phyloP scores from a whole-genome alignment of 1,284 basidiomycete species.

The Spongispora temasekensis region DNA sequence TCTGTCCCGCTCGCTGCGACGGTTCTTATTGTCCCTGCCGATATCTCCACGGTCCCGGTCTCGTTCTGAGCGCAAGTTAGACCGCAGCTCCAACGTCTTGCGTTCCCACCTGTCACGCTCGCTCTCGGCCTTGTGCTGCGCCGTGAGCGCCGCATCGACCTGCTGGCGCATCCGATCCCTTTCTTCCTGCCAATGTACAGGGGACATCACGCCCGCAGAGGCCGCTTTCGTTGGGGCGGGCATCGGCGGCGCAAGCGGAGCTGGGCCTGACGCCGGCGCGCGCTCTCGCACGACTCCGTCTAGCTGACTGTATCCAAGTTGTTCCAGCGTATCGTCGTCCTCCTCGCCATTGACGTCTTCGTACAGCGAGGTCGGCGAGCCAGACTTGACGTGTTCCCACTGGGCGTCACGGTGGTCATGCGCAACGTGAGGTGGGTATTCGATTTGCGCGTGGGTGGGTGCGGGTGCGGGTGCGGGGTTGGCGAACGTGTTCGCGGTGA shows the following conservation, averaged over 20 bases:
- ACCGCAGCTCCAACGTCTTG: conserved; percentile 20
- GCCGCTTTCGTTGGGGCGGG: no score
- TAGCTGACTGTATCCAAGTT: conserved; percentile 20
- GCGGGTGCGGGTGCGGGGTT: neutral
- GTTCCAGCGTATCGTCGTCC: conserved; percentile 12
- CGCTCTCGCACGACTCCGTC: conserved; percentile 6
- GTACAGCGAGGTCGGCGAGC: conserved; percentile 21
- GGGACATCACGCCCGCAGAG: no score
- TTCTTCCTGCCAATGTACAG: conserved; percentile 16
- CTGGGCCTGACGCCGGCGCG: neutral
- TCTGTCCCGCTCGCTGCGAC: conserved; percentile 23
- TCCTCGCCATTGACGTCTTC: conserved; percentile 9
- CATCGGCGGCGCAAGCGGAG: neutral
- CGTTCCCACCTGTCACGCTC: conserved; percentile 24
- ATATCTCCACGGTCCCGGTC: conserved; percentile 18
- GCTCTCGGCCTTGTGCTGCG: conserved; percentile 18
- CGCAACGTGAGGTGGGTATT: conserved; percentile 1
- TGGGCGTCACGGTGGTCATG: conserved; percentile 13
- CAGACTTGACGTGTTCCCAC: conserved; percentile 28
- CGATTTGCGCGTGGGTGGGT: neutral
- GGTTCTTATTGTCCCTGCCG: conserved; percentile 16
- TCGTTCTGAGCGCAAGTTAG: no score
- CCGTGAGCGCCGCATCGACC: conserved; percentile 9
- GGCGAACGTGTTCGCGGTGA: neutral
- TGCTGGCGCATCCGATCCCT: conserved; percentile 6